Percentiles rank a stretch among this genome's conserved stretches.
Conservation (phyloP, 331 rosid genomes). For the Erythrophleum ivorense region DNA sequence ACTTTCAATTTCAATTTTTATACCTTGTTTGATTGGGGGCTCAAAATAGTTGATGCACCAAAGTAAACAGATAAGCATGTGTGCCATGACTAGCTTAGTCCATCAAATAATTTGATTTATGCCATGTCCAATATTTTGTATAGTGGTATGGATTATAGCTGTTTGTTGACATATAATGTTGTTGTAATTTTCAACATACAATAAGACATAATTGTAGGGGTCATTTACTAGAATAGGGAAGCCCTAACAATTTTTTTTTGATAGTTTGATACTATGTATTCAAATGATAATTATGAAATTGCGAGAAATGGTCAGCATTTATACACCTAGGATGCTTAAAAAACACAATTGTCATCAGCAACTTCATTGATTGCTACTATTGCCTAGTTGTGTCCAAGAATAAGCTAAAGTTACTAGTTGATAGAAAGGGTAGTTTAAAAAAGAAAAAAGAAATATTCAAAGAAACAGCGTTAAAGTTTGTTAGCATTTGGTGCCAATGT, state of each 20-base stretch:
- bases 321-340: neutral
- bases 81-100: constrained; percentile 10
- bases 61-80: constrained; percentile 1
- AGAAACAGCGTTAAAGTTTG: neutral
- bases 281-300: constrained; percentile 26
- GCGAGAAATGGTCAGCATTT: neutral
- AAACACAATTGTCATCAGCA: neutral
- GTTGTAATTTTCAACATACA: neutral
- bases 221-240: neutral
- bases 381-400: neutral
- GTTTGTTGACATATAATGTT: neutral
- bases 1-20: neutral
- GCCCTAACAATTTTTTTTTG: neutral
- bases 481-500: neutral
- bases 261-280: neutral
- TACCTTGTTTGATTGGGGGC: constrained; percentile 1
- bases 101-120: constrained; percentile 19
- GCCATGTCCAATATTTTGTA: constrained; percentile 1
- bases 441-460: neutral
- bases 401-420: neutral
- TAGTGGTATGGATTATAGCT: neutral
- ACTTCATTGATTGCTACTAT: neutral
- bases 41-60: neutral
- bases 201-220: neutral
- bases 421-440: neutral